Conservation (phyloP, 1,284 basidiomycete genomes). For the Cutaneotrichosporon sp. region DNA sequence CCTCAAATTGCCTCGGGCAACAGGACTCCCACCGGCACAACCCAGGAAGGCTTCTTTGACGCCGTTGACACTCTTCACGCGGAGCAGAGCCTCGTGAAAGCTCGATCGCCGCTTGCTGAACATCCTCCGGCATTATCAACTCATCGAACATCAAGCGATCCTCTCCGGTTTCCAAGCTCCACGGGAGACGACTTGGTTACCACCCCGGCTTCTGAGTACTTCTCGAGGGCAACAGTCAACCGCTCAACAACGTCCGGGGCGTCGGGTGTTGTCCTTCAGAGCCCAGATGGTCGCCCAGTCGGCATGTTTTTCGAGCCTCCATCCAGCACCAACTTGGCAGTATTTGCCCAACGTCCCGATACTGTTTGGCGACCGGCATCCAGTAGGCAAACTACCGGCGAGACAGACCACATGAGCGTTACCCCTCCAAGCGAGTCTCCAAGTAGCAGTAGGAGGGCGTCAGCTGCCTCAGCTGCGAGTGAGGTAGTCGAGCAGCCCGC, state of each 20-base stretch:
- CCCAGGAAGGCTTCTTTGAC: conserved; percentile 37
- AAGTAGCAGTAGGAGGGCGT: conserved; percentile 22
- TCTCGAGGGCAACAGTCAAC: conserved; percentile 63
- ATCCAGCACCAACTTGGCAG: conserved; percentile 17
- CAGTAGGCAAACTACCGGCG: conserved; percentile 23
- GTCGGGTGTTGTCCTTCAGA: conserved; percentile 84
- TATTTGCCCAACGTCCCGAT: not conserved
- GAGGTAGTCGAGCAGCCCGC: not conserved
- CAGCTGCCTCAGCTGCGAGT: conserved; percentile 20
- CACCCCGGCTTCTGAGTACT: conserved; percentile 80
- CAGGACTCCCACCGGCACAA: conserved; percentile 25
- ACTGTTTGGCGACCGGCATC: conserved; percentile 11
- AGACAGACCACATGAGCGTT: conserved; percentile 8
- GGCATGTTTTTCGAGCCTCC: conserved; percentile 92
- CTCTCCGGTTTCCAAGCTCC: conserved; percentile 36
- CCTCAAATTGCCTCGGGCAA: conserved; percentile 50
- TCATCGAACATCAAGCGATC: conserved; percentile 10
- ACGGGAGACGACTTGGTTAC: conserved; percentile 60
- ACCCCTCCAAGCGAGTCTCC: conserved; percentile 8
- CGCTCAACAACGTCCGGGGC: conserved; percentile 65
- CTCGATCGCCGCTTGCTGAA: conserved; percentile 35
- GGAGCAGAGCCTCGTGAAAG: conserved; percentile 7
- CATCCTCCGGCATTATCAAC: conserved; percentile 26
- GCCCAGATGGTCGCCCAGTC: conserved; percentile 83
- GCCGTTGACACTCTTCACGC: conserved; percentile 15